Conservation (phyloP, 768 basidiomycete genomes). For the Termitomyces sp. region DNA sequence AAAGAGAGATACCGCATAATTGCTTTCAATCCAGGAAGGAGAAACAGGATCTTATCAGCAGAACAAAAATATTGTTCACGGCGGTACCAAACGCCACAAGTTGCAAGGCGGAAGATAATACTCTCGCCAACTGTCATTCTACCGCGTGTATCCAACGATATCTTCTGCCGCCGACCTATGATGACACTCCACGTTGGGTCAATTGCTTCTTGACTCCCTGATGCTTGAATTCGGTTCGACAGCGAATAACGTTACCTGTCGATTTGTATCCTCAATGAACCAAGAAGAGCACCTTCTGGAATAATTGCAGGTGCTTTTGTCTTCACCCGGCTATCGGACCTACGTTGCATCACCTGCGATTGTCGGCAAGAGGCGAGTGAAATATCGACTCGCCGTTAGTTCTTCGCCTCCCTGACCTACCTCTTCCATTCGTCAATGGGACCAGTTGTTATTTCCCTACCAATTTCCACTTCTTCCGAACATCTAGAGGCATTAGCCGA, state of each 20-base stretch:
- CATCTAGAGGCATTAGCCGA: constrained; percentile 45
- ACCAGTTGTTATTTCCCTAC: constrained; percentile 28
- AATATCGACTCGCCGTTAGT: background rate
- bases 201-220: constrained; percentile 5
- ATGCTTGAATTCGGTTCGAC: constrained; percentile 1
- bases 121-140: background rate
- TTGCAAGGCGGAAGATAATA: background rate
- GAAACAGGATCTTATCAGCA: background rate
- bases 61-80: background rate
- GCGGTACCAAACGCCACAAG: background rate
- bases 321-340: background rate
- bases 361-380: background rate
- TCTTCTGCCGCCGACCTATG: background rate
- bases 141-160: background rate
- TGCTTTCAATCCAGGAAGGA: background rate
- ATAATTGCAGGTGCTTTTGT: background rate
- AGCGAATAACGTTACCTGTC: constrained; percentile 1
- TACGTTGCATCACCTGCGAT: constrained; percentile 1
- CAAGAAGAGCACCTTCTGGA: background rate
- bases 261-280: background rate
- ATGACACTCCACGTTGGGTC: background rate
- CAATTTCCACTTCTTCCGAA: constrained; percentile 39
- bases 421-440: background rate
- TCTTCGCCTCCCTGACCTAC: background rate
- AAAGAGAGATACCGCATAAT: no score